phyloP scores from a whole-genome alignment of 495 filamentous ascomycete species.

The Hypoxylon fuscum region DNA sequence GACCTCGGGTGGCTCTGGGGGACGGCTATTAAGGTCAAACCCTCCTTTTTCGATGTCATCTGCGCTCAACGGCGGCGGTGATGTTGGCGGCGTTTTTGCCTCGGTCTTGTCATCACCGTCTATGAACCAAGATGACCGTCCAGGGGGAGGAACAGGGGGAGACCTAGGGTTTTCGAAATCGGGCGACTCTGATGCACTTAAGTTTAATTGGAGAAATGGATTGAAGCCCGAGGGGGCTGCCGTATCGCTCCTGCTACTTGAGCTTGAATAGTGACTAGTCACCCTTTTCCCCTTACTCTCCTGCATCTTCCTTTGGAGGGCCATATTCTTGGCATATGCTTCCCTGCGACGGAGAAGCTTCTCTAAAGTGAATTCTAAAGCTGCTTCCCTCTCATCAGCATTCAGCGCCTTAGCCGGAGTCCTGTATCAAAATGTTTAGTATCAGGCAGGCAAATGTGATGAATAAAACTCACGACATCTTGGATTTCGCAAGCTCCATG shows the following conservation, averaged over 20 bases:
- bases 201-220: too few species aligned
- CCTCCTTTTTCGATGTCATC: not conserved
- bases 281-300: not conserved
- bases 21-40: not conserved
- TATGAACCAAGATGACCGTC: too few species aligned
- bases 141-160: too few species aligned
- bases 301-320: not conserved
- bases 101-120: too few species aligned
- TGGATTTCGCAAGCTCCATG: slow-evolving; percentile 25
- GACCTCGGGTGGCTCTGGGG: not conserved
- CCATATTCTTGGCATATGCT: not conserved
- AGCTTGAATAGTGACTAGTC: too few species aligned
- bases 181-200: too few species aligned
- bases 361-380: slow-evolving; percentile 11
- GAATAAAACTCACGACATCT: slow-evolving; percentile 12
- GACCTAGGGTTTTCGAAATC: too few species aligned
- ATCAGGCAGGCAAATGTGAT: not conserved
- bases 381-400: slow-evolving; percentile 11
- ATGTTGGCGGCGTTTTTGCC: not conserved
- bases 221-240: too few species aligned
- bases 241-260: too few species aligned
- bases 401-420: slow-evolving; percentile 2
- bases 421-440: slow-evolving; percentile 1
- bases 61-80: not conserved
- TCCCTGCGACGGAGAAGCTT: slow-evolving; percentile 7